Evolutionary conservation across 495 filamentous ascomycete genomes (phyloP).

Genomic region (Thozetella sp.): DNA sequence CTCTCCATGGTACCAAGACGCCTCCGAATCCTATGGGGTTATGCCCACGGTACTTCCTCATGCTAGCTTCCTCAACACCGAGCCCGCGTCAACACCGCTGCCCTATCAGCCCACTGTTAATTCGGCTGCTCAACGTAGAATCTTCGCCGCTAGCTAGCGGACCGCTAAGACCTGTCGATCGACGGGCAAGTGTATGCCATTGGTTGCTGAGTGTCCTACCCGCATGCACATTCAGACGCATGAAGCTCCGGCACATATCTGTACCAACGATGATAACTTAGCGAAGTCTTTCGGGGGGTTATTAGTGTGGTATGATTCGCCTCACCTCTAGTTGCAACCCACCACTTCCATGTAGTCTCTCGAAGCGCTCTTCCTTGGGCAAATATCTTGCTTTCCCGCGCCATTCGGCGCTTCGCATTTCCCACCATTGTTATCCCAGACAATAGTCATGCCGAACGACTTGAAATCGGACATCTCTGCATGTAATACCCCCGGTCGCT

Average conservation of each 20-base stretch:
- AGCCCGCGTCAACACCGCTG: not conserved
- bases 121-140: not conserved
- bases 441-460: not conserved
- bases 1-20: too few relatives aligned
- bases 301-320: not conserved
- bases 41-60: not conserved
- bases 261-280: not conserved
- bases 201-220: not conserved
- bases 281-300: not conserved
- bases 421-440: not conserved
- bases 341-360: not conserved
- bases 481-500: not conserved
- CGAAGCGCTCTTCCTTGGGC: not conserved
- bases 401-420: not conserved
- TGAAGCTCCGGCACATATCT: not conserved
- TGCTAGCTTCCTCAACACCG: not conserved
- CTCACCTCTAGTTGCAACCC: not conserved
- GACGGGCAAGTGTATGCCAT: not conserved
- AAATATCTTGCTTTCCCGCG: not conserved
- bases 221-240: not conserved
- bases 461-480: not conserved
- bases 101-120: not conserved
- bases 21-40: too few relatives aligned
- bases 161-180: not conserved
- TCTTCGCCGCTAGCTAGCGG: not conserved